Base-by-base conservation (phyloP, 2,329 filamentous ascomycete species). In the Phaeophleospora eucalypticola region DNA sequence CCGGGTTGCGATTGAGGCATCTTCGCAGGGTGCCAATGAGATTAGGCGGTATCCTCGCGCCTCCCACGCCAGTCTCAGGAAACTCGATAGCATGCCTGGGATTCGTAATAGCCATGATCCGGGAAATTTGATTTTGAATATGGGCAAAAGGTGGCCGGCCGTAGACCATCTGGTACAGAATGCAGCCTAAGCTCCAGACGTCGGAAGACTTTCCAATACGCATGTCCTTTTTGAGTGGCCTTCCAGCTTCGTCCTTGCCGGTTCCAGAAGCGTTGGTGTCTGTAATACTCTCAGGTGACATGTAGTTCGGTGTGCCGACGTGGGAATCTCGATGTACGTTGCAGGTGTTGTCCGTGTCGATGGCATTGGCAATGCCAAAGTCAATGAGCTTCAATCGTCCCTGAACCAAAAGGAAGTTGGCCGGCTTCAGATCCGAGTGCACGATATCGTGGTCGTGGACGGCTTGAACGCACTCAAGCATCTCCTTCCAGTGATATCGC, bases 401-500 rank as follows among this genome's bases (percentile, higher is more conserved):
- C 63, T 89, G 83, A 15, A 95, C 89, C 16, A 97, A 78, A 18
- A 98, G 85, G 66, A 98, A 98, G 66, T 98, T 98, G 60, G 90
- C 90, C 0, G 93, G 93, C 68, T 98, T 98, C 32, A 98, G 76
- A 64, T 98, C 93, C 0, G 89, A 95, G 70, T 98, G 93, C 2
- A 98, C 93, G 54, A 98, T 90, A 63, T 96, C 89, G 65, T 85
- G 78, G 10, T 86, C 80, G 65, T 98, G 93, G 1, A 98, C 89
- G 0, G 91, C 82, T 57, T 87, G 81, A 4, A 98, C 82, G 65
- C 93, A 97, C 67, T 95, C 89, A 15, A 98, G 83, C 93, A 98
- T 98, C 70, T 98, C 93, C 68, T 95, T 93, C 93, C 93, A 98
- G 74, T 95, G 95, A 70, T 87, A 94, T n/a, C 93, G 86, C 10